Evolutionary conservation across 768 basidiomycete genomes (phyloP), one percentile per base, ranked within the genome.

Genomic region (Clavaria fumosa): DNA sequence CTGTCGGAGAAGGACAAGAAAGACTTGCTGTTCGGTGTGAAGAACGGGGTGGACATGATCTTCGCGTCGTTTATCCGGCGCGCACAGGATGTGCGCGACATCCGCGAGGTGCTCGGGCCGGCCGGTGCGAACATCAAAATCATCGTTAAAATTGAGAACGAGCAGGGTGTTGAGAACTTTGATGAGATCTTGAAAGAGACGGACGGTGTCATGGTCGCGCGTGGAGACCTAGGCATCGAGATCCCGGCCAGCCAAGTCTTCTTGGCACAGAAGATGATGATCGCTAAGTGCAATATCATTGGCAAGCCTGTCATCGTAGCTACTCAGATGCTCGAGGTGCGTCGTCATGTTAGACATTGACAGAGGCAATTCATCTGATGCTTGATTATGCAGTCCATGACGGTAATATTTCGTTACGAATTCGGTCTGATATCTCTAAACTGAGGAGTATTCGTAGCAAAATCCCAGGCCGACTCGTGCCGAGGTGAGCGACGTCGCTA

Each of bases 211-310:
- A 99, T 99, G 95, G 95, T 99, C 47, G 95, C 95, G 46, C 88
- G 95, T 62, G 95, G 95, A 59, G 95, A 99, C 57, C 70, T 99
- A 35, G 95, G 95, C 58, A 99, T 99, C 52, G 95, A 99, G 63
- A 99, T 99, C 50, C 95, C 95, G n/a, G 89, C 95, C 31, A 84
- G 81, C 51, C 95, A 97, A 54, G 95, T 99, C 31, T 99, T 99
- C 72, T 67, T 97, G 51, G 95, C 95, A 5, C 95, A 99, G 59
- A 99, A 99, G 68, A 97, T 97, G 93, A 99, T 99, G 91, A 99
- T 97, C 50, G 76, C 93, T 42, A 97, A 97, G 66, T 95, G 90
- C 66, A 96, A 95, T 68, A 83, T 93, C 52, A 78, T 73, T 38
- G 95, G 95, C 50, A 99, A 99, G 67, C 91, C 95, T 28, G 84